Conservation (phyloP, 116 monocot species). For the Iris pallida region DNA sequence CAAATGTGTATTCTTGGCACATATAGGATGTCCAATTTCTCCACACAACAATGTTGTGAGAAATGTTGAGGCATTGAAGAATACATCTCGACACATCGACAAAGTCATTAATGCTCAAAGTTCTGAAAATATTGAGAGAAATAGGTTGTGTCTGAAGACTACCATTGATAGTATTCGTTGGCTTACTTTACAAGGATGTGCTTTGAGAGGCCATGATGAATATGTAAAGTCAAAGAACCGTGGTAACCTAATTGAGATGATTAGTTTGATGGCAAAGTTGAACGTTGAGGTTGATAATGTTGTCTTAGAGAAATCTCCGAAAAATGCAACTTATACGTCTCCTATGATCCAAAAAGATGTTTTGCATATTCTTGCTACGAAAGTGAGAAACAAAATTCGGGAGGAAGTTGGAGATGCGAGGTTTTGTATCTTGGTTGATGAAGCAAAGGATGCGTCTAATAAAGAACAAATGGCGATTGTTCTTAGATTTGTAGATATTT, state of each 20-base stretch:
- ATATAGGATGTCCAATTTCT: too few species aligned
- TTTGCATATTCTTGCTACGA: slow-evolving; percentile 6
- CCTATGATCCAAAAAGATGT: slow-evolving; percentile 19
- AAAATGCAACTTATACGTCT: slow-evolving; percentile 15
- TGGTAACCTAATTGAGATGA: slow-evolving; percentile 16
- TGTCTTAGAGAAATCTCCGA: slow-evolving; percentile 14
- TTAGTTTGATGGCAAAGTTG: slow-evolving; percentile 9
- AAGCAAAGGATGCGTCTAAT: background rate
- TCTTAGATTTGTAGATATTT: background rate
- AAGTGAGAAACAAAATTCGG: background rate
- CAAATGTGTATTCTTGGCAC: too few species aligned
- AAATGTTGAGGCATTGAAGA: too few species aligned
- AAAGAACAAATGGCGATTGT: background rate
- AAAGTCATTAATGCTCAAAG: too few species aligned
- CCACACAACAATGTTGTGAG: too few species aligned
- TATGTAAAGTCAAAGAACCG: background rate
- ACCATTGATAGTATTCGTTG: slow-evolving; percentile 15
- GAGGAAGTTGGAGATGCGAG: slow-evolving; percentile 3
- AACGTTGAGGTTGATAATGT: background rate
- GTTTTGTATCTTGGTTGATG: background rate
- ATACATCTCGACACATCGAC: too few species aligned
- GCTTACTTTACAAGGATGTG: slow-evolving; percentile 15
- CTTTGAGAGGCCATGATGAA: slow-evolving; percentile 22
- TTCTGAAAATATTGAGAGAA: background rate
- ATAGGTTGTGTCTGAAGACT: background rate